Conservation (phyloP, 2,329 filamentous ascomycete genomes). For the Phoma sp. region DNA sequence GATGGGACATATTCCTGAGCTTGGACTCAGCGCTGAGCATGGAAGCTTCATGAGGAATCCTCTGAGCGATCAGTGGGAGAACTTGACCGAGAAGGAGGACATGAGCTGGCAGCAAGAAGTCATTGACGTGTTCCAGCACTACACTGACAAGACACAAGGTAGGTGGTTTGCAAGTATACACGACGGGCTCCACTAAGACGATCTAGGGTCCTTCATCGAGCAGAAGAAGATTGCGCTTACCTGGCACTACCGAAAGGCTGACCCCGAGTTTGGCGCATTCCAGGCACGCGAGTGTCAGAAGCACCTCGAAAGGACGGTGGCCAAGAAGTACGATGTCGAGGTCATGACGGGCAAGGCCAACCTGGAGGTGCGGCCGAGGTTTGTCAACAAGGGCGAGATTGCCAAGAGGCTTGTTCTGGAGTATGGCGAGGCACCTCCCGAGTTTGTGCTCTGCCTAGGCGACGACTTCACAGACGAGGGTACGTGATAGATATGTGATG, state of each 20-base stretch:
- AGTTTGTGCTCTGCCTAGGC: slow-evolving; percentile 89
- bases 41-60: slow-evolving; percentile 93
- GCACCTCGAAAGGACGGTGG: slow-evolving; percentile 78
- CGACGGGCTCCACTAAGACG: slow-evolving; percentile 18
- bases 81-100: slow-evolving; percentile 82
- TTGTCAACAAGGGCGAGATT: slow-evolving; percentile 98
- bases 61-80: slow-evolving; percentile 79
- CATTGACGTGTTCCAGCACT: slow-evolving; percentile 82
- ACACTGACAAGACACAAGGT: slow-evolving; percentile 86
- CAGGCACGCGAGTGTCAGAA: slow-evolving; percentile 82
- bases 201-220: slow-evolving; percentile 84
- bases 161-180: slow-evolving; percentile 37
- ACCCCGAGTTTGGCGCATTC: slow-evolving; percentile 82
- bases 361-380: slow-evolving; percentile 92
- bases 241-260: slow-evolving; percentile 94
- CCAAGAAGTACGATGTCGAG: slow-evolving; percentile 84
- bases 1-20: slow-evolving; percentile 85
- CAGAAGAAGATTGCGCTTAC: slow-evolving; percentile 92
- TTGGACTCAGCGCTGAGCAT: slow-evolving; percentile 97
- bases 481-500: slow-evolving; percentile 45
- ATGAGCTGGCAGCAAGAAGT: slow-evolving; percentile 94
- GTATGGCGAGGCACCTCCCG: slow-evolving; percentile 72
- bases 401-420: slow-evolving; percentile 79
- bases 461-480: slow-evolving; percentile 99
- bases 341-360: slow-evolving; percentile 98